A percentile compares a stretch with the other conserved stretches of the same genome.
phyloP scores from a whole-genome alignment of 768 basidiomycete species.

The Leccinum imitatum region DNA sequence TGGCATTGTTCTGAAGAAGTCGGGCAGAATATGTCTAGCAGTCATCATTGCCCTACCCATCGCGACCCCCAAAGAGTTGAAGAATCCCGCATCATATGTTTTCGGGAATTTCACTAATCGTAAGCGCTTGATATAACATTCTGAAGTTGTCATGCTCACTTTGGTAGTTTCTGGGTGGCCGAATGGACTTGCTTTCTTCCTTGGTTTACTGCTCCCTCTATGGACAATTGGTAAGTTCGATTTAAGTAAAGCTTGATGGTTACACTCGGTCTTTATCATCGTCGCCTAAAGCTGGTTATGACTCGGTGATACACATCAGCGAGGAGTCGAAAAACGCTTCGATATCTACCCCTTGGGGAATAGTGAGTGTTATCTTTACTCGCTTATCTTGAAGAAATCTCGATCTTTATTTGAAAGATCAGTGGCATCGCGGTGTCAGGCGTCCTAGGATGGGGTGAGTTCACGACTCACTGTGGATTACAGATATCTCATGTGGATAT shows the following conservation, averaged over 20 bases:
- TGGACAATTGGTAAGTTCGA: constrained; percentile 40
- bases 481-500: constrained; percentile 15
- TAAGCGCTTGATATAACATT: constrained; percentile 23
- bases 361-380: constrained; percentile 32
- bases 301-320: constrained; percentile 47
- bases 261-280: constrained; percentile 20
- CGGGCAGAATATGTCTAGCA: constrained; percentile 15
- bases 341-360: constrained; percentile 54
- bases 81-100: constrained; percentile 58
- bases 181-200: constrained; percentile 44
- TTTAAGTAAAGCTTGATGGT: constrained; percentile 35
- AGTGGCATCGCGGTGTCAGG: constrained; percentile 43
- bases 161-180: constrained; percentile 41
- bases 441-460: constrained; percentile 44
- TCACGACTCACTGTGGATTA: background rate
- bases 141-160: background rate
- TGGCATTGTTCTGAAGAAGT: background rate
- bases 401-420: constrained; percentile 24
- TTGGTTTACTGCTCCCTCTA: constrained; percentile 46
- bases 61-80: constrained; percentile 57
- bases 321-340: constrained; percentile 55
- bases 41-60: constrained; percentile 59
- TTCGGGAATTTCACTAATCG: constrained; percentile 61
- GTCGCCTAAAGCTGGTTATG: constrained; percentile 34
- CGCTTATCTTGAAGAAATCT: background rate